phyloP scores from a whole-genome alignment of 2,329 filamentous ascomycete genomes.

The Paracoccidioides lutzii region DNA sequence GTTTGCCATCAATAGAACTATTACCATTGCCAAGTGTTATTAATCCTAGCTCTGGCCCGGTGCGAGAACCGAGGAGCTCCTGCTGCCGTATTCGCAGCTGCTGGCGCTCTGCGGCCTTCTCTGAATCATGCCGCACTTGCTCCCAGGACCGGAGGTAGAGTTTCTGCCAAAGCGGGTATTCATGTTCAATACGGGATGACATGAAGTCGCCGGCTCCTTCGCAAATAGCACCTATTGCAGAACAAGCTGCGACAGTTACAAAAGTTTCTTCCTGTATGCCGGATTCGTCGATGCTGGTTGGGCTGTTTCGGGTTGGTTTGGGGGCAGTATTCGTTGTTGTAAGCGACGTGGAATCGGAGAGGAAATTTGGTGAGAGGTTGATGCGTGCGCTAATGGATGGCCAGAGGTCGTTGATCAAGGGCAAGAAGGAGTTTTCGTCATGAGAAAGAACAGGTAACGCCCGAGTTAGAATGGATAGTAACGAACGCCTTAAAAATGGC shows the following conservation, averaged over 20 bases:
- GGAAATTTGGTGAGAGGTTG: constrained; percentile 34
- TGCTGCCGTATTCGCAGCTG: constrained; percentile 13
- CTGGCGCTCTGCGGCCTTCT: constrained; percentile 24
- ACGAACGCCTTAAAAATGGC: constrained; percentile 59
- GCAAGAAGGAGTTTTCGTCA: constrained; percentile 74
- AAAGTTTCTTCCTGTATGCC: constrained; percentile 29
- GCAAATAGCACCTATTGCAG: constrained; percentile 57
- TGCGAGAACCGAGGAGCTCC: not conserved
- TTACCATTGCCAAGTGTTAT: not conserved
- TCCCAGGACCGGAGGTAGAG: constrained; percentile 29
- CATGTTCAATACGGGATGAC: constrained; percentile 56
- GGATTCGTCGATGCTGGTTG: constrained; percentile 18
- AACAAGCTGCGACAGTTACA: constrained; percentile 56
- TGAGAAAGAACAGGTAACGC: constrained; percentile 58
- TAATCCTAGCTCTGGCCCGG: not conserved
- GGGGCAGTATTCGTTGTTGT: constrained; percentile 9
- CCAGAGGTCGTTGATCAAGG: constrained; percentile 83
- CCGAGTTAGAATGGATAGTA: constrained; percentile 63
- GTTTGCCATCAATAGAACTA: not conserved
- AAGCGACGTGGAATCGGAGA: constrained; percentile 39
- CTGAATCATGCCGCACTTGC: constrained; percentile 25
- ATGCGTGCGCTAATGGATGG: constrained; percentile 49
- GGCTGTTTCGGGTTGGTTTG: constrained; percentile 43
- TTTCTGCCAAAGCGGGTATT: constrained; percentile 41
- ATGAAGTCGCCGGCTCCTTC: constrained; percentile 68